phyloP scores from a whole-genome alignment of 768 basidiomycete species.

The Rhodotorula babjevae region DNA sequence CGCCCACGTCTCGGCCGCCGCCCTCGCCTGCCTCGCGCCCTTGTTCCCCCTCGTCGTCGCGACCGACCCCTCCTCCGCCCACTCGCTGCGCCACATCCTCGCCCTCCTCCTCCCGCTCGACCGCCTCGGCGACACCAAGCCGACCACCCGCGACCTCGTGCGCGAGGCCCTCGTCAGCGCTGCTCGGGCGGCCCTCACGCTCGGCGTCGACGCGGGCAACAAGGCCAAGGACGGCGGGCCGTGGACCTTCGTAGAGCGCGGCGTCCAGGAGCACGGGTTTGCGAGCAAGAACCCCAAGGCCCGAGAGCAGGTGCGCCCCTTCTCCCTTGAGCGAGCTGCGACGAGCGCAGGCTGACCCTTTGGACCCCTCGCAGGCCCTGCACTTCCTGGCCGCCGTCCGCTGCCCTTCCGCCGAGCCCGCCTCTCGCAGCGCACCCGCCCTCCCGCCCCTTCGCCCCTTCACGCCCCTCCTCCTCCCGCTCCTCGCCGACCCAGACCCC shows the following conservation, averaged over 20 bases:
- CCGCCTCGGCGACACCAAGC: conserved; percentile 71
- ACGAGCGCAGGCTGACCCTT: neutral
- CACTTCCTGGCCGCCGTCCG: conserved; percentile 22
- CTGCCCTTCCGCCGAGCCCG: neutral
- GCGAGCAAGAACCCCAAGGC: conserved; percentile 79
- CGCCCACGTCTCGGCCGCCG: conserved; percentile 72
- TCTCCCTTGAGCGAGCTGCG: neutral
- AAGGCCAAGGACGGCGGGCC: conserved; percentile 7
- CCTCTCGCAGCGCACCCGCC: neutral
- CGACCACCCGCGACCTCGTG: conserved; percentile 66
- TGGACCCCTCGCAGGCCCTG: conserved; percentile 22
- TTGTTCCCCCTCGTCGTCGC: conserved; percentile 53
- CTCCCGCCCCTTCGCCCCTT: conserved; percentile 67
- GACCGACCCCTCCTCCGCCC: conserved; percentile 55
- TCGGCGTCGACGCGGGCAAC: conserved; percentile 44
- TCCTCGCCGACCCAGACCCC: conserved; percentile 84
- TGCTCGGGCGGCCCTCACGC: conserved; percentile 66
- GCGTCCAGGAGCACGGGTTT: conserved; percentile 66
- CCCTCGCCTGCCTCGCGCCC: conserved; percentile 58
- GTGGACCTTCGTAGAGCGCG: conserved; percentile 61
- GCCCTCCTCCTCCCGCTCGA: conserved; percentile 71
- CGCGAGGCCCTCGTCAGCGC: conserved; percentile 69
- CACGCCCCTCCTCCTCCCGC: conserved; percentile 70
- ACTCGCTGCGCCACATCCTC: conserved; percentile 63
- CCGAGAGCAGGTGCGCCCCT: conserved; percentile 76